These are phyloP conservation scores for Fusarium cicatricum DNA, from an alignment of 2,329 filamentous ascomycete genomes.

Conservation along the genomic window DNA sequence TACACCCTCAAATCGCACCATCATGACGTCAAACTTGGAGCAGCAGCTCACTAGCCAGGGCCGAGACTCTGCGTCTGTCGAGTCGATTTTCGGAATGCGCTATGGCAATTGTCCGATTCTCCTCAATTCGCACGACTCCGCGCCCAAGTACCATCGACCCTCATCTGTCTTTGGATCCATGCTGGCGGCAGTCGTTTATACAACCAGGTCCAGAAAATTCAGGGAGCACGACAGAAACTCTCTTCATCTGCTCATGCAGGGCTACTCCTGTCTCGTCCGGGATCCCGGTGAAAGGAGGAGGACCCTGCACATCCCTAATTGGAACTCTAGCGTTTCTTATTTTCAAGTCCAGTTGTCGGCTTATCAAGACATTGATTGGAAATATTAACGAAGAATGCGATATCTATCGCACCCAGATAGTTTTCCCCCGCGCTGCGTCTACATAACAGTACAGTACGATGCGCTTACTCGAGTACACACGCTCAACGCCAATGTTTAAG, in stretches of 20 bases:
- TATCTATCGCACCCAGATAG: too few relatives aligned
- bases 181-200: slow-evolving; percentile 4
- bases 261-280: slow-evolving; percentile 21
- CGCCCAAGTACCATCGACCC: slow-evolving; percentile 16
- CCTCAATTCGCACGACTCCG: slow-evolving; percentile 5
- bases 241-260: slow-evolving; percentile 29
- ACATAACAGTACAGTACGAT: neutral
- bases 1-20: slow-evolving; percentile 34
- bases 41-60: slow-evolving; percentile 21
- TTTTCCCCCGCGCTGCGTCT: slow-evolving; percentile 7
- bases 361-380: too few relatives aligned
- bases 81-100: slow-evolving; percentile 3
- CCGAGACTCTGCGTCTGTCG: slow-evolving; percentile 13
- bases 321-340: slow-evolving; percentile 8
- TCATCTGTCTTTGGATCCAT: neutral
- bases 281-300: slow-evolving; percentile 7
- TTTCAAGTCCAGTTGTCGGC: slow-evolving; percentile 1
- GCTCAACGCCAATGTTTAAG: neutral
- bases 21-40: slow-evolving; percentile 41
- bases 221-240: slow-evolving; percentile 20
- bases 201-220: neutral
- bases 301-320: slow-evolving; percentile 31
- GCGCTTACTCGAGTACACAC: slow-evolving; percentile 3
- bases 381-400: too few relatives aligned
- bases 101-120: slow-evolving; percentile 6